Evolutionary conservation across 2,329 filamentous ascomycete species (phyloP).

Genomic region (Fusarium sp.): DNA sequence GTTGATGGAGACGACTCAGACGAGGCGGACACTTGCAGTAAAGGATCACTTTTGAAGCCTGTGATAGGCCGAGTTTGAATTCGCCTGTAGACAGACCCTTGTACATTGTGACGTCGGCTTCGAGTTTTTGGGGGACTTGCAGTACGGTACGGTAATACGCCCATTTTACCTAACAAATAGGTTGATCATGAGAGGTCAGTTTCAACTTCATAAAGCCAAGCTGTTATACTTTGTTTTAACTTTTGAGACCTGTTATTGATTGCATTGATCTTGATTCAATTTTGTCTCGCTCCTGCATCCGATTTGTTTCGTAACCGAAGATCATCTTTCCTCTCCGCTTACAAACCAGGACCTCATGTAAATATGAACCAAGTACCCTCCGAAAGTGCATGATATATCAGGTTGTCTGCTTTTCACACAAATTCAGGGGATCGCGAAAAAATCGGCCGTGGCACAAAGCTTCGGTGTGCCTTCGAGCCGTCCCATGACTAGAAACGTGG

Average conservation of each 20-base stretch:
- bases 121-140: conserved; percentile 14
- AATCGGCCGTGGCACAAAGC: neutral
- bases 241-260: neutral
- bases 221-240: neutral
- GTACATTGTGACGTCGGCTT: conserved; percentile 38
- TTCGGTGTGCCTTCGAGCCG: conserved; percentile 14
- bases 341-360: conserved; percentile 10
- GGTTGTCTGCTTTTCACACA: conserved; percentile 6
- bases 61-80: conserved; percentile 35
- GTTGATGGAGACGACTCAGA: conserved; percentile 1
- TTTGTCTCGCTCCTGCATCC: conserved; percentile 3
- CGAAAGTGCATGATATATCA: conserved; percentile 42
- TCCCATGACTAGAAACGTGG: conserved; percentile 39
- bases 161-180: neutral
- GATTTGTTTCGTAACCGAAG: conserved; percentile 12
- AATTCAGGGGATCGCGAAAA: neutral
- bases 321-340: conserved; percentile 22
- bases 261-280: neutral
- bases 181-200: conserved; percentile 18
- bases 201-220: neutral
- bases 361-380: neutral
- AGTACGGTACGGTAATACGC: neutral
- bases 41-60: conserved; percentile 18
- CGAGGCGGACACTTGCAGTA: conserved; percentile 27
- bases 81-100: conserved; percentile 26